Conservation (phyloP, 768 basidiomycete genomes). For the Leucocoprinus sp. region DNA sequence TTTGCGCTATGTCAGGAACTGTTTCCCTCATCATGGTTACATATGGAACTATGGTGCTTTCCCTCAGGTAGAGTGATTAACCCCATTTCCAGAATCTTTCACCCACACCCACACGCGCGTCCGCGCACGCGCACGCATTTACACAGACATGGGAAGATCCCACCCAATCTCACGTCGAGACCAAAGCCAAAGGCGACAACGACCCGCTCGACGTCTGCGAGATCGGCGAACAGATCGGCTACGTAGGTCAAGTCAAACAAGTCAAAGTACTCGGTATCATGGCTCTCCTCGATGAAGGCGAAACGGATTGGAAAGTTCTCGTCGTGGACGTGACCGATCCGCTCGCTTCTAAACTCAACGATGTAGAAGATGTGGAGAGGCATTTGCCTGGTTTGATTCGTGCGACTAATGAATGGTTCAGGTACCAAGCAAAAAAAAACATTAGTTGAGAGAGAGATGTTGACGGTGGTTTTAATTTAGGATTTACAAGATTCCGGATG, state of each 20-base stretch:
- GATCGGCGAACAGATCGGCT: conserved; percentile 97
- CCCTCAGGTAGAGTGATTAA: conserved; percentile 72
- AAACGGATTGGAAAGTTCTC: conserved; percentile 99
- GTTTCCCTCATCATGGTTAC: conserved; percentile 99
- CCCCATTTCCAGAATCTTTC: too few relatives aligned
- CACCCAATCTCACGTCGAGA: conserved; percentile 77
- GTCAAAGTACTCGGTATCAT: conserved; percentile 99
- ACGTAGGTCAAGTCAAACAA: conserved; percentile 96
- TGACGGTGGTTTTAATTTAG: conserved; percentile 27
- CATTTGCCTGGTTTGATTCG: conserved; percentile 95
- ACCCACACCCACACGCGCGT: too few relatives aligned
- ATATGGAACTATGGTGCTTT: conserved; percentile 99
- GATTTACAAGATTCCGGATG: conserved; percentile 95
- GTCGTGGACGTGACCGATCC: conserved; percentile 96
- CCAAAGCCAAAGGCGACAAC: conserved; percentile 98
- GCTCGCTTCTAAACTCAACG: conserved; percentile 92
- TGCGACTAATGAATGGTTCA: conserved; percentile 99
- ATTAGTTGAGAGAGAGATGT: too few relatives aligned
- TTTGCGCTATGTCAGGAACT: conserved; percentile 96
- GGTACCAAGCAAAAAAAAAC: too few relatives aligned
- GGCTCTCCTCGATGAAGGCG: conserved; percentile 98
- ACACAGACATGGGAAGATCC: conserved; percentile 98
- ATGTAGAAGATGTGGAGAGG: conserved; percentile 97
- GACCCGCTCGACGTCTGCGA: conserved; percentile 99
- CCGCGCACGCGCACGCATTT: too few relatives aligned